Conservation (phyloP, 768 basidiomycete species). For the Mycena crocata region DNA sequence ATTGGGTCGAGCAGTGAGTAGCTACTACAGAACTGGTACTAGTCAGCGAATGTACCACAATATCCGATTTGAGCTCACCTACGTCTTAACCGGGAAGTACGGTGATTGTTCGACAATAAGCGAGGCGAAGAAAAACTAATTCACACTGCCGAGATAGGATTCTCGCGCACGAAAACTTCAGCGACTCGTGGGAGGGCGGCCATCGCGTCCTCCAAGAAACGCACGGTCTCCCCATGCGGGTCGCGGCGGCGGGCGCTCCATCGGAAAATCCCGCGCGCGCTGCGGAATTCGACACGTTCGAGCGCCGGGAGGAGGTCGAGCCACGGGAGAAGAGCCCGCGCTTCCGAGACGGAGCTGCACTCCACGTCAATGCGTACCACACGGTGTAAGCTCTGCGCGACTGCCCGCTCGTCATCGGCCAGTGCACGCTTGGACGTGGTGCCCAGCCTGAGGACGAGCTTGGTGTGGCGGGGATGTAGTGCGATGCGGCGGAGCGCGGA, state of each 20-base stretch:
- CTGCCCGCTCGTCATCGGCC: neutral
- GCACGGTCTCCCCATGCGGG: neutral
- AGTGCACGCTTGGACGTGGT: neutral
- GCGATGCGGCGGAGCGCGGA: neutral
- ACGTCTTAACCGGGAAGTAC: too few relatives aligned
- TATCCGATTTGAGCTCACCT: too few relatives aligned
- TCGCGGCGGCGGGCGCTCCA: neutral
- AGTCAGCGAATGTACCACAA: too few relatives aligned
- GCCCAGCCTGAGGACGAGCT: neutral
- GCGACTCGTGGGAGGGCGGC: neutral
- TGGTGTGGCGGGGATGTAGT: neutral
- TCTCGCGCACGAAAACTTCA: neutral
- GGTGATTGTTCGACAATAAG: too few relatives aligned
- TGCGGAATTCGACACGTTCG: neutral
- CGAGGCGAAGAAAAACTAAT: too few relatives aligned
- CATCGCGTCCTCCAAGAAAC: constrained; percentile 7
- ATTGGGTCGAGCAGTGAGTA: too few relatives aligned
- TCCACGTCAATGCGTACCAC: neutral
- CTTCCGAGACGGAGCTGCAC: neutral
- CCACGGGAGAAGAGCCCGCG: constrained; percentile 1
- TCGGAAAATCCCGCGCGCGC: neutral
- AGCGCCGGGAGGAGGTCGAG: neutral
- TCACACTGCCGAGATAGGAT: neutral
- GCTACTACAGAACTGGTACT: too few relatives aligned
- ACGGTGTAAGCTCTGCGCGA: neutral